Conservation (phyloP, 2,329 filamentous ascomycete genomes). For the Scedosporium aurantiacum region DNA sequence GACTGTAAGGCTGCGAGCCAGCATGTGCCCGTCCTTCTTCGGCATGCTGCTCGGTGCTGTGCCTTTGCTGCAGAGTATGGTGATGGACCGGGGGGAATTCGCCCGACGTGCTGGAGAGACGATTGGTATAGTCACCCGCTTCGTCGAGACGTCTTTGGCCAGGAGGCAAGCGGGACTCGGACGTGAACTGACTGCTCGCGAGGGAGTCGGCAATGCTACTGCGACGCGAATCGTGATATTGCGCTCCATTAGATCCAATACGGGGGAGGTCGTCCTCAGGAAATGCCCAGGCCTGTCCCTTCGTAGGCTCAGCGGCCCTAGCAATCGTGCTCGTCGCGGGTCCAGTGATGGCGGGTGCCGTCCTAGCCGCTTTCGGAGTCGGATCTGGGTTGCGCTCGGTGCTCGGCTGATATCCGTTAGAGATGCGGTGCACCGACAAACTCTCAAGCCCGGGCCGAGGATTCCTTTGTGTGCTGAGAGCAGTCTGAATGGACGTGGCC, state of each 20-base stretch:
- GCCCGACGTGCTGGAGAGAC: conserved; percentile 36
- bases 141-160: conserved; percentile 67
- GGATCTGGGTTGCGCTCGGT: conserved; percentile 46
- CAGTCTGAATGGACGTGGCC: conserved; percentile 62
- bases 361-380: conserved; percentile 42
- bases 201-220: conserved; percentile 70
- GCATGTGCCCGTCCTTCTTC: conserved; percentile 42
- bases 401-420: conserved; percentile 53
- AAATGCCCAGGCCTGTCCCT: conserved; percentile 76
- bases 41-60: conserved; percentile 53
- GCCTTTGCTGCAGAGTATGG: conserved; percentile 65
- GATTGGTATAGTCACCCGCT: conserved; percentile 33
- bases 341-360: conserved; percentile 67
- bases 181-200: conserved; percentile 68
- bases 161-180: conserved; percentile 58
- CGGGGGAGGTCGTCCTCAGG: conserved; percentile 58
- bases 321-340: conserved; percentile 55
- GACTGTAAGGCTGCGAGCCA: conserved; percentile 64
- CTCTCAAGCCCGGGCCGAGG: conserved; percentile 41
- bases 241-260: conserved; percentile 29
- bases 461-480: conserved; percentile 55
- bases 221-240: conserved; percentile 54
- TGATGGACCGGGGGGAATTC: conserved; percentile 57
- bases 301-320: conserved; percentile 63
- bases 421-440: conserved; percentile 47